Evolutionary conservation across 1,284 basidiomycete species (phyloP).

Genomic region (Vanrija sp.): DNA sequence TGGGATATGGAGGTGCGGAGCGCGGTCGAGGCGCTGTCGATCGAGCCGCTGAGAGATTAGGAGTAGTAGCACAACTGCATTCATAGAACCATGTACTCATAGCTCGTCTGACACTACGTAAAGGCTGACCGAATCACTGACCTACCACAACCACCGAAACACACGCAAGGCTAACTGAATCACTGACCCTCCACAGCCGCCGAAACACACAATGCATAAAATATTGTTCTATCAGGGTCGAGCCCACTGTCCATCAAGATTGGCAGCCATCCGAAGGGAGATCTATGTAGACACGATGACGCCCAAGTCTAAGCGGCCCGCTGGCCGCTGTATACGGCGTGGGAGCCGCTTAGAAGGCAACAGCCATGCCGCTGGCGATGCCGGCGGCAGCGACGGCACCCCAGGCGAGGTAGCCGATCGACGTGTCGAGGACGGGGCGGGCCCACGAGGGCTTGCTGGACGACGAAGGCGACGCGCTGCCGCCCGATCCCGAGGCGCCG

Average conservation of each 20-base stretch:
- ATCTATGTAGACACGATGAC: too few relatives aligned
- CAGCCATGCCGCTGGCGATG: not conserved
- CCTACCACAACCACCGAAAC: too few relatives aligned
- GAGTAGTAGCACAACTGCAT: too few relatives aligned
- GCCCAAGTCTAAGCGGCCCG: too few relatives aligned
- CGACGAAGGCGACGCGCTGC: not conserved
- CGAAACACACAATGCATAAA: too few relatives aligned
- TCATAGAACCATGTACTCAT: not conserved
- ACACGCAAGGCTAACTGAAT: not conserved
- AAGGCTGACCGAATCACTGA: not conserved
- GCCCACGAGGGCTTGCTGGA: not conserved
- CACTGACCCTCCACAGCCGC: not conserved
- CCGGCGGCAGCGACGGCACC: not conserved
- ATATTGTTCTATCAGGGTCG: too few relatives aligned
- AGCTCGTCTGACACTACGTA: too few relatives aligned
- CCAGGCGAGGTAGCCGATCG: not conserved
- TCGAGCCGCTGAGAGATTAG: slow-evolving; percentile 29
- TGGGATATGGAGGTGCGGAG: slow-evolving; percentile 78
- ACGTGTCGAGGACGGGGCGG: not conserved
- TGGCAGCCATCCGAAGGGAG: too few relatives aligned
- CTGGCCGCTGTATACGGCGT: too few relatives aligned
- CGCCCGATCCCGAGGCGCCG: not conserved
- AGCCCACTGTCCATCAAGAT: too few relatives aligned
- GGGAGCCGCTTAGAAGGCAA: not conserved
- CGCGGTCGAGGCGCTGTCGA: slow-evolving; percentile 66